Evolutionary conservation across 2,329 filamentous ascomycete genomes (phyloP), one percentile per base, ranked within the genome.

Genomic region (Orbilia quercus): DNA sequence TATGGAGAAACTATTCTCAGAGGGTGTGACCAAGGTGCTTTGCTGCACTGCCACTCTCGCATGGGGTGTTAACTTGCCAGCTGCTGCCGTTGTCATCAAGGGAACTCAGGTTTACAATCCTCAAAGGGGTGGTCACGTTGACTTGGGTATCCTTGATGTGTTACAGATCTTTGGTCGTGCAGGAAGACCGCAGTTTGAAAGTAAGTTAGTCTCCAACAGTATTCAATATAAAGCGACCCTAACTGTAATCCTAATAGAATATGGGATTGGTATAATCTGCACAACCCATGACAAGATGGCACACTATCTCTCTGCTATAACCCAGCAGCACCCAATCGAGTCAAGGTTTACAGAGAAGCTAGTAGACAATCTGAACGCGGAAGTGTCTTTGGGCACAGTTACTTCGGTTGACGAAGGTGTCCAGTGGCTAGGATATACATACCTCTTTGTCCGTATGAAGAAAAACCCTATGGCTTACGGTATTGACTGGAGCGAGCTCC

Each of bases 91-190:
- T 55, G 87, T 99, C 59, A 99, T 99, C 85, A 99, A 99, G 80
- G 95, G 95, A 14, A 99, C 95, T 0, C 94, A 98, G 79, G 87
- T 99, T 0, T 99, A 99, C 82, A 98, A 93, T 80, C 90, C 95
- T 0, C 91, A 97, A 80, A 94, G 96, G 58, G 95, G 95, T 81
- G 96, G 96, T 81, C 98, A 97, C 77, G 90, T 97, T 18, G 95
- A 99, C 79, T 85, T 99, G 3, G 94, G 95, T 1, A 99, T 99
- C 76, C 85, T 99, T 1, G 95, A 99, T 80, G 95, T 99, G 14
- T 84, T 99, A 63, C 95, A 99, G 80, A 99, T 99, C 71, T 99
- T 99, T 79, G 95, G 95, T 84, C 93, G 95, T 85, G 96, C 95
- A 71, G 95, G 95, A 84, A 90, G 95, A 80, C 95, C 96, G 42